Evolutionary conservation across 2,329 filamentous ascomycete species (phyloP), one percentile per base, ranked within the genome.

Genomic region (Colletotrichum destructivum): DNA sequence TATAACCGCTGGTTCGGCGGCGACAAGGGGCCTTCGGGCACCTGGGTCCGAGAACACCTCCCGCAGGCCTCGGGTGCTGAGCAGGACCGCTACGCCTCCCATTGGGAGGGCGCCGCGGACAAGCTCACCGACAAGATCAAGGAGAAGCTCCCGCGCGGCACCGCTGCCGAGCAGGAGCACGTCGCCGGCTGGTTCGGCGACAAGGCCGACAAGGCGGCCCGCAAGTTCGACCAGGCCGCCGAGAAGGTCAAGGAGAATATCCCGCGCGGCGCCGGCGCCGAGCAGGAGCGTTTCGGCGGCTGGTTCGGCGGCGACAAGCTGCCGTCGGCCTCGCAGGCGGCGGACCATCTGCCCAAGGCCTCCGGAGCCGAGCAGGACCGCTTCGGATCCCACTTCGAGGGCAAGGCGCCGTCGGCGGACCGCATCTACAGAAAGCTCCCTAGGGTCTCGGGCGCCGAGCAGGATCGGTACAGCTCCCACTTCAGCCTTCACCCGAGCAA

Each of bases 381-480:
- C 31, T 74, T 63, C n/a, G 61, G 52, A 23, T 23, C 57, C 18
- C 66, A 52, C 56, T 74, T 74, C 46, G 69, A 66, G 31, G 69
- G 62, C 46, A 72, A 72, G 35, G 60, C 60, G 15, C 69, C 62
- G 3, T 64, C 63, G 4, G 46, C 52, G 2, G 52, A 68, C 12
- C 51, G 52, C n/a, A 55, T 71, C 51, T 57, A 60, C 60, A 18
- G 46, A 21, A 56, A 54, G 35, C 62, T 76, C 21, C 55, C 73
- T 5, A 40, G 71, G 44, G 31, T 60, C 7, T 42, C 72, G 13
- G 52, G 74, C n/a, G 72, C 73, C 8, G 73, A 74, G 52, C 73
- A 74, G 49, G 73, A 74, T 44, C 74, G 76, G 2, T 76, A 74
- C 66, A 75, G 75, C 52, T 73, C 77, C 1, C 75, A 78, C 51